Base-by-base conservation (phyloP, 1,284 basidiomycete genomes). In the Cystobasidium slooffiae region DNA sequence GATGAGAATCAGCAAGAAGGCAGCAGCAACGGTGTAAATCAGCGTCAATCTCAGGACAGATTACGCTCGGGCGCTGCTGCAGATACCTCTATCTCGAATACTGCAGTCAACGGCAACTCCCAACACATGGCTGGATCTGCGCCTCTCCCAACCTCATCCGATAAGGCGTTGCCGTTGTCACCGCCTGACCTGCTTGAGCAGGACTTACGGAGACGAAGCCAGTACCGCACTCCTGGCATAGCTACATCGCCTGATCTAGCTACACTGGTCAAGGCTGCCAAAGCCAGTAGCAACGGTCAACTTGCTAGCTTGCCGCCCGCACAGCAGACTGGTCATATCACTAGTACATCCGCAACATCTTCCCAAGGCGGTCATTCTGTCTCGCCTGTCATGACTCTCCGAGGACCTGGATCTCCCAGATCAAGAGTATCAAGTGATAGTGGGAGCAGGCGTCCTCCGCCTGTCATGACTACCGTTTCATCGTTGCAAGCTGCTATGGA, bases 191-290 rank as follows among this genome's bases (percentile, higher is more conserved):
- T 52, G 64, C 22, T 66, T 7, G 64, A 66, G 22, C 44, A 46
- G 20, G 67, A 92, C 90, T 77, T 88, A 94, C 47, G 64, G 14
- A 22, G 64, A 47, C 52, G 64, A 41, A 66, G 64, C 22, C 64
- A 66, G 84, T 93, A 93, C 82, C 87, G 93, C 75, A 89, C 90
- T n/a, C 85, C 90, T 7, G 93, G 92, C 62, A 93, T 91, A 1
- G 90, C 92, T 31, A 92, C 90, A 78, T 92, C 90, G 78, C 93
- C 93, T 31, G 93, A 96, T 82, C 85, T 95, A 31, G 90, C 91
- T 4, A 93, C 91, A 2, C 85, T 94, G 70, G 83, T 93, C 67
- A 86, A 89, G 76, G 93, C 92, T 83, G 89, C 90, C 46, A 91
- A 89, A 82, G 89, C 90, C 79, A 85, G 31, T 31, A 31, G 86